Base-by-base conservation (phyloP, 2,329 filamentous ascomycete genomes). In the Nothophoma quercina region DNA sequence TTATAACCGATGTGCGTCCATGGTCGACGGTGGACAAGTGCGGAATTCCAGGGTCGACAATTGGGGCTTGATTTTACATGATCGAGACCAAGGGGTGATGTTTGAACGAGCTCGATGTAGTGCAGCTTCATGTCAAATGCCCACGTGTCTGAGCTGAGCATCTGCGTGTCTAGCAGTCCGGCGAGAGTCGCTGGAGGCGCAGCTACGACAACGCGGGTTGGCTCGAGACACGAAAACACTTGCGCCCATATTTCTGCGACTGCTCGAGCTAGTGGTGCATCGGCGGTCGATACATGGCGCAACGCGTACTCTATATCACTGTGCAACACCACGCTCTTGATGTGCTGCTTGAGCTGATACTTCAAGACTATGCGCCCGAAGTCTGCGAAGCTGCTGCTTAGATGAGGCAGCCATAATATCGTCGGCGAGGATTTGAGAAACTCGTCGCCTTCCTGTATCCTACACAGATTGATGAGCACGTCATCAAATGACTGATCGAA, bases 1-100 rank as follows among this genome's bases (percentile, higher is more conserved):
- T 93, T 93, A 58, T 91, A 83, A 2, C 83, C 76, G 0, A 91
- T 64, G 15, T 83, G 80, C 0, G 79, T 80, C 89, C 90, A 93
- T 2, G 82, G 82, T 1, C 83, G 80, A n/a, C 83, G 75, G 21
- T 79, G 79, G 35, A 90, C 81, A 0, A 91, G 72, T 19, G 65
- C 44, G 0, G 54, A 51, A 15, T 63, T 44, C 56, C 63, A 63
- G 6, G 62, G 57, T 5, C 65, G 60, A 29, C 60, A 61, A 7
- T 44, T 32, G 9, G 38, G 48, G 7, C 50, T 33, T n/a, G n/a
- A n/a, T n/a, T n/a, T n/a, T 29, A 43, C 30, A 16, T 65, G 63
- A 4, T 55, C 43, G 7, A 32, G 9, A 13, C 10, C 48, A 3
- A 29, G 34, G 12, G 63, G 34, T 4, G 59, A 55, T 1, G 33